These are phyloP conservation scores for Tetrahymena elliotti DNA, from an alignment of 73 alveolate genomes.

Conservation along the genomic window DNA sequence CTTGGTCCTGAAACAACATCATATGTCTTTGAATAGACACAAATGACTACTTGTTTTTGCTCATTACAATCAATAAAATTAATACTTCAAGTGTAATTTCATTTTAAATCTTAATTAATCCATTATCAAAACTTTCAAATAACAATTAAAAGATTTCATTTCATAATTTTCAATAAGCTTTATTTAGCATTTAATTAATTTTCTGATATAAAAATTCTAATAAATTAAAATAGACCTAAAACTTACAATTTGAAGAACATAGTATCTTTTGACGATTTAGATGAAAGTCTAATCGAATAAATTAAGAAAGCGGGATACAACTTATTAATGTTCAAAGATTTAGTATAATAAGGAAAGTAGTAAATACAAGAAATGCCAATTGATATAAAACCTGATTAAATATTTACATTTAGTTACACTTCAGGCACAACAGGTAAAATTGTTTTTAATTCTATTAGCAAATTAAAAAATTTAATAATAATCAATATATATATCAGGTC, in stretches of 20 bases:
- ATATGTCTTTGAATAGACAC: conserved; percentile 4
- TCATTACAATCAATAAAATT: background rate
- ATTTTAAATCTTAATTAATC: conserved; percentile 53
- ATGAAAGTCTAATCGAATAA: background rate
- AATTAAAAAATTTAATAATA: background rate
- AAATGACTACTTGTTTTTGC: conserved; percentile 46
- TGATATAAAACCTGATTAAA: conserved; percentile 7
- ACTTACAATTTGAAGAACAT: conserved; percentile 4
- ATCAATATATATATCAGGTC: background rate
- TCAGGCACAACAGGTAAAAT: conserved; percentile 79
- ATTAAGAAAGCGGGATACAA: conserved; percentile 8
- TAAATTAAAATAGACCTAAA: conserved; percentile 42
- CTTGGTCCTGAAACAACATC: conserved; percentile 34
- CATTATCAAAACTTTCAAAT: conserved; percentile 50
- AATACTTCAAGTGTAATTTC: conserved; percentile 63
- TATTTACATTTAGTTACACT: conserved; percentile 63
- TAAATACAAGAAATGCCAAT: background rate
- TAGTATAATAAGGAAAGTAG: conserved; percentile 3
- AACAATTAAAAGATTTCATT: no score
- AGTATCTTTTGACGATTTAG: conserved; percentile 23
- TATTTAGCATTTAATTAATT: no score
- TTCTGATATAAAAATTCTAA: conserved; percentile 66
- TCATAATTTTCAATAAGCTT: no score
- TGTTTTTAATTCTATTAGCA: background rate
- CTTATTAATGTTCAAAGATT: background rate